phyloP scores from a whole-genome alignment of 1,139 yeast species.

The Taphrina wiesneri region DNA sequence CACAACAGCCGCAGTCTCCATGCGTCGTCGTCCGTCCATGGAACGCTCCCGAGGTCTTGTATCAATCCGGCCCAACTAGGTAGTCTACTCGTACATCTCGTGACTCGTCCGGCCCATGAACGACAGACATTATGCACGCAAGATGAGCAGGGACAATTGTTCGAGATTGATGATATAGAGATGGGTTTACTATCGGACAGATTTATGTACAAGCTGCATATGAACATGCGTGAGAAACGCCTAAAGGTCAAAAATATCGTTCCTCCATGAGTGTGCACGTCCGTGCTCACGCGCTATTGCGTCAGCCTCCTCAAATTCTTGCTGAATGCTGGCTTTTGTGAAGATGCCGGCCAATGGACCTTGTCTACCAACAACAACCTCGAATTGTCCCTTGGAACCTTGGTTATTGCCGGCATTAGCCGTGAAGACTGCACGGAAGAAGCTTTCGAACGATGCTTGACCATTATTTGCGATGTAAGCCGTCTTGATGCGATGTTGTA shows the following conservation, averaged over 20 bases:
- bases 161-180: not conserved
- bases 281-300: constrained; percentile 27
- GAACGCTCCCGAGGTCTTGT: too few relatives aligned
- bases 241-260: constrained; percentile 21
- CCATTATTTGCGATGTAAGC: constrained; percentile 34
- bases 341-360: constrained; percentile 25
- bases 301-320: constrained; percentile 29
- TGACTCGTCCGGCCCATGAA: too few relatives aligned
- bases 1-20: too few relatives aligned
- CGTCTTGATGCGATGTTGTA: constrained; percentile 32
- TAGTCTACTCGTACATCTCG: too few relatives aligned
- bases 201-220: not conserved
- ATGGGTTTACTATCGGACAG: not conserved
- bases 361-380: constrained; percentile 22
- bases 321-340: constrained; percentile 28
- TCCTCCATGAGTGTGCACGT: constrained; percentile 28
- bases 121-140: too few relatives aligned
- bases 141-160: too few relatives aligned
- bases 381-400: constrained; percentile 26
- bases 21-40: too few relatives aligned
- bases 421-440: constrained; percentile 31
- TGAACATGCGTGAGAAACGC: not conserved
- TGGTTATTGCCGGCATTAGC: constrained; percentile 22
- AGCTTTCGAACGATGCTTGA: constrained; percentile 30
- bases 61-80: too few relatives aligned